phyloP scores from a whole-genome alignment of 805 yeast species.

The Kockiozyma suomiensis region DNA sequence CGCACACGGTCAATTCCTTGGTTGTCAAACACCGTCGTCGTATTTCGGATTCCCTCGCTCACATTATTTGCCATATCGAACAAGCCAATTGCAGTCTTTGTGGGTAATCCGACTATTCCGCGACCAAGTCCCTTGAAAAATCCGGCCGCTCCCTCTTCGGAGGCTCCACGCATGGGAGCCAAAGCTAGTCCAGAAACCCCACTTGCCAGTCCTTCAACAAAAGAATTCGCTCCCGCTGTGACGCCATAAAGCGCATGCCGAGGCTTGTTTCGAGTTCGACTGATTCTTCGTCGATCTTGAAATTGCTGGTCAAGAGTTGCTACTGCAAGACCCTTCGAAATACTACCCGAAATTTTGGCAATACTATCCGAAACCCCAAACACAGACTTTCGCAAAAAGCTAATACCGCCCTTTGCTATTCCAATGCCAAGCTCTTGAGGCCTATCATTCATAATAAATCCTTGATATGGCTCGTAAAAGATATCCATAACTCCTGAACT shows the following conservation, averaged over 20 bases:
- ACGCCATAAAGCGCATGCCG: constrained; percentile 84
- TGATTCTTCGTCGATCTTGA: constrained; percentile 77
- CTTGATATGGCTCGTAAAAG: constrained; percentile 96
- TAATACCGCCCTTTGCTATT: constrained; percentile 91
- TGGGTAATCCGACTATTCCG: constrained; percentile 93
- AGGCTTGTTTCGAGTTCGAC: constrained; percentile 75
- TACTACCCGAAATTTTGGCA: constrained; percentile 88
- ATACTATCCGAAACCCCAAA: constrained; percentile 94
- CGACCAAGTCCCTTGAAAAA: constrained; percentile 92
- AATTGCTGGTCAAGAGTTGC: constrained; percentile 85
- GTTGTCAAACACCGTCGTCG: constrained; percentile 85
- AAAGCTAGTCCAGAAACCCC: constrained; percentile 89
- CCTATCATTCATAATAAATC: constrained; percentile 88
- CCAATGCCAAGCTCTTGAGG: constrained; percentile 97
- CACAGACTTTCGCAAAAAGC: constrained; percentile 91
- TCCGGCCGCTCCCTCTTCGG: constrained; percentile 86
- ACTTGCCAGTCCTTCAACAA: constrained; percentile 81
- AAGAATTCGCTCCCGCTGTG: constrained; percentile 82
- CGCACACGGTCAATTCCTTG: constrained; percentile 78
- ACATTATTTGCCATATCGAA: constrained; percentile 90
- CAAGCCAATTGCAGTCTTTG: constrained; percentile 93
- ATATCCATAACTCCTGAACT: constrained; percentile 96
- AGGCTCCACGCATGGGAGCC: constrained; percentile 89
- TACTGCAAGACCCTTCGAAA: constrained; percentile 90
- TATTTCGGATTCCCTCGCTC: constrained; percentile 89